Evolutionary conservation across 257 asterid species (phyloP).

Genomic region (Knoxia roxburghii): DNA sequence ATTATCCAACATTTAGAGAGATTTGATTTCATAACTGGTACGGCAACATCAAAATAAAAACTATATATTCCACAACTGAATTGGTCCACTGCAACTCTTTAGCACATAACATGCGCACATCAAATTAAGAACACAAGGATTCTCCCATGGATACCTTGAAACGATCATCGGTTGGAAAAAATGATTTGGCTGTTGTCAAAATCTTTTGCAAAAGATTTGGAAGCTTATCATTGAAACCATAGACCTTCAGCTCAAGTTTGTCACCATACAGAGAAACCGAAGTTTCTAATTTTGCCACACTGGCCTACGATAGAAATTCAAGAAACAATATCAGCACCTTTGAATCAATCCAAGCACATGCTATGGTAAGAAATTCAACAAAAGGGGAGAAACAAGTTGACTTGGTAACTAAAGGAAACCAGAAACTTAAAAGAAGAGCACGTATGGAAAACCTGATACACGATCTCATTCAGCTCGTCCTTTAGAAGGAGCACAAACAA

Average conservation of each 20-base stretch:
- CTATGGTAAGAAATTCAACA: background rate
- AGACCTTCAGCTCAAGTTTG: slow-evolving; percentile 85
- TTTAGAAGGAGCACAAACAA: slow-evolving; percentile 74
- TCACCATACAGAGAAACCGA: slow-evolving; percentile 84
- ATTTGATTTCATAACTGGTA: background rate
- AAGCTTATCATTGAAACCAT: slow-evolving; percentile 96
- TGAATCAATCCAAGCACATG: background rate
- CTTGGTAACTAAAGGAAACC: background rate
- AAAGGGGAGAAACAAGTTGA: background rate
- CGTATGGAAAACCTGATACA: slow-evolving; percentile 74
- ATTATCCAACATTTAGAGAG: background rate
- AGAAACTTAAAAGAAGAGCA: slow-evolving; percentile 2
- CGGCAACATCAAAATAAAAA: background rate
- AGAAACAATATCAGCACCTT: slow-evolving; percentile 1
- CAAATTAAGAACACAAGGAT: background rate
- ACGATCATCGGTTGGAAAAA: slow-evolving; percentile 80
- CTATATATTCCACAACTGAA: background rate
- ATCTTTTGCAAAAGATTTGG: slow-evolving; percentile 74
- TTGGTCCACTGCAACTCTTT: background rate
- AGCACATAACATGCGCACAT: background rate
- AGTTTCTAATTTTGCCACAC: slow-evolving; percentile 89
- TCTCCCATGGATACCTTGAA: slow-evolving; percentile 52
- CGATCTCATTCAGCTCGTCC: slow-evolving; percentile 93
- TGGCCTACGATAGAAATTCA: slow-evolving; percentile 58
- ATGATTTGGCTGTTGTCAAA: slow-evolving; percentile 62